Percentiles rank a stretch among this genome's conserved stretches.
Conservation (phyloP, 331 rosid species). For the Arachis monticola region DNA sequence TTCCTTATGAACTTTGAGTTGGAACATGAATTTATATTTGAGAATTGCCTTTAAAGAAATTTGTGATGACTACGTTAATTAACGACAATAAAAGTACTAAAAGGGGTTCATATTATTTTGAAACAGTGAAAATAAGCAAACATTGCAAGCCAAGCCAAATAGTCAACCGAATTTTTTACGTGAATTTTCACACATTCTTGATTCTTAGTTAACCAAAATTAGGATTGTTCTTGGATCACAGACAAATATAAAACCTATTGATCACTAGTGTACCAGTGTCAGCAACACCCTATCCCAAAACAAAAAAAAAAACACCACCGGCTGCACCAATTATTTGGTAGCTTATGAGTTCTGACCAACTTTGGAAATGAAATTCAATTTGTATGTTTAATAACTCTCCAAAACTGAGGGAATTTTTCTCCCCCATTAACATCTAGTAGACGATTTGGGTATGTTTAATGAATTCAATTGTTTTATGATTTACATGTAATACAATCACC, state of each 20-base stretch:
- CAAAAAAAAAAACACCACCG: neutral
- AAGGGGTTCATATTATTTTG: too few relatives aligned
- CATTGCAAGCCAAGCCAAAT: neutral
- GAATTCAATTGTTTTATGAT: neutral
- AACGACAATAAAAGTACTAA: too few relatives aligned
- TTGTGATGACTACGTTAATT: neutral
- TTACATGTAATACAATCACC: slow-evolving; percentile 48
- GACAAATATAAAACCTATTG: too few relatives aligned
- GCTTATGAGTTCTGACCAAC: neutral
- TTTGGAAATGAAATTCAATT: neutral
- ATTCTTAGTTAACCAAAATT: too few relatives aligned
- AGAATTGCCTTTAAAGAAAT: neutral
- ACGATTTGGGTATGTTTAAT: neutral
- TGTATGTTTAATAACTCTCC: neutral
- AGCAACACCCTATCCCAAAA: too few relatives aligned
- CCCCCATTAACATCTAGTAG: neutral
- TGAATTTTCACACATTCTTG: too few relatives aligned
- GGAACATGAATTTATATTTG: neutral
- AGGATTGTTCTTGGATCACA: too few relatives aligned
- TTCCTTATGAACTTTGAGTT: too few relatives aligned
- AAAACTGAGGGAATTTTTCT: slow-evolving; percentile 1
- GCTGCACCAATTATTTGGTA: neutral
- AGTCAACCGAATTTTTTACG: neutral
- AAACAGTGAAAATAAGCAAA: neutral
- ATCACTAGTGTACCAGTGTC: too few relatives aligned